Evolutionary conservation across 2,329 filamentous ascomycete genomes (phyloP), one percentile per base, ranked within the genome.

Genomic region (Aspergillus terreus): DNA sequence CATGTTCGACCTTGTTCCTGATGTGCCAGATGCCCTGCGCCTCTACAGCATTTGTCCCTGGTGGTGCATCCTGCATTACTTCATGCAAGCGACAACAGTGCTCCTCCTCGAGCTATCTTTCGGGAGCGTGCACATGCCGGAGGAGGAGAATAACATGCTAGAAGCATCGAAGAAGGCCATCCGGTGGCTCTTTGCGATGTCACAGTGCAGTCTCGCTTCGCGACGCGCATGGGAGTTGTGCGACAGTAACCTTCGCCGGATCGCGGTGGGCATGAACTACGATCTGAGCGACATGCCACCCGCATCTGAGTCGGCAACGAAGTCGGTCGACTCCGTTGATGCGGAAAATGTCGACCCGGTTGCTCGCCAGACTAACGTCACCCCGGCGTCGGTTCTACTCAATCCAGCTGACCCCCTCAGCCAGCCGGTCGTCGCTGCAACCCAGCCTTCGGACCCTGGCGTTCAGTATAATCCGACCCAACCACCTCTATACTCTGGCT

Each of bases 51-150:
- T 74, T 5, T 66, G 67, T 9, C 72, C 72, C 14, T 77, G 75
- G 75, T 76, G 73, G 71, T 71, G 67, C 54, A 66, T 75, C 23
- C 62, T 76, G 36, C 74, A 76, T 51, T 73, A 71, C 46, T 60
- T 77, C 15, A 75, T 76, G 64, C 75, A 76, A 58, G 65, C 73
- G 2, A 62, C 66, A 3, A 75, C 71, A 3, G 68, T 77, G 15
- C 63, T 77, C 25, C 68, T 76, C 45, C 68, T 76, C n/a, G 74
- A 77, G 57, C 61, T 77, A 5, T 71, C 73, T 11, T 76, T 76
- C 45, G 68, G 70, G 19, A 66, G 62, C 43, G 67, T 75, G n/a
- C 74, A 76, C 55, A 69, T 70, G 58, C 73, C 74, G 5, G 63
- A 70, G 11, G 64, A 71, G 25, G 73, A 74, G 44, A 58, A 59